phyloP scores from a whole-genome alignment of 208 protist genomes.

The Crithidia brevicula region DNA sequence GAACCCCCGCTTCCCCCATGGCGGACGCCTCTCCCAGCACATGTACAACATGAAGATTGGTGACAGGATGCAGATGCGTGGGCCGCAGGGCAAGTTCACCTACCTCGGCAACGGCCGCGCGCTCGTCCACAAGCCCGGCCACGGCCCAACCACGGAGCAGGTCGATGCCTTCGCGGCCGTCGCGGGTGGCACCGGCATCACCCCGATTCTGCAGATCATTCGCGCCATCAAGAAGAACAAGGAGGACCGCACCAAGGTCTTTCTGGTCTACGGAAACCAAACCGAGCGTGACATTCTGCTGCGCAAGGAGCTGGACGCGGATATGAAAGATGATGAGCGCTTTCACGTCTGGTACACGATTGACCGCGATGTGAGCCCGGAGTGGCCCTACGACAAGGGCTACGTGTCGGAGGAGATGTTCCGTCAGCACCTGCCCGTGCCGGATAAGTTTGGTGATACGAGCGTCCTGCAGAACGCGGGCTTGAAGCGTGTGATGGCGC shows the following conservation, averaged over 20 bases:
- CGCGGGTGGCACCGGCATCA: constrained; percentile 92
- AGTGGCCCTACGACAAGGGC: constrained; percentile 79
- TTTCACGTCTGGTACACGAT: constrained; percentile 89
- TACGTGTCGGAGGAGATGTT: constrained; percentile 79
- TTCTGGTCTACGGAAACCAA: constrained; percentile 89
- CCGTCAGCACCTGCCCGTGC: constrained; percentile 64
- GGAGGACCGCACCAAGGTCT: constrained; percentile 81
- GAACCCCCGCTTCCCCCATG: constrained; percentile 86
- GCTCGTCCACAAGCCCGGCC: constrained; percentile 37
- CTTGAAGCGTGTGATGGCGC: constrained; percentile 46
- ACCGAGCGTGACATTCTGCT: constrained; percentile 93
- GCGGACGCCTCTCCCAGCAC: constrained; percentile 91
- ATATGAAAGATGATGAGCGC: constrained; percentile 40
- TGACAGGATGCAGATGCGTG: constrained; percentile 83
- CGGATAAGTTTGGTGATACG: constrained; percentile 27
- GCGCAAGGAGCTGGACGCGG: constrained; percentile 84
- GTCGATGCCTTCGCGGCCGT: constrained; percentile 69
- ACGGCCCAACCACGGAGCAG: constrained; percentile 25
- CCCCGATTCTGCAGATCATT: constrained; percentile 93
- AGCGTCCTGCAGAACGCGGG: constrained; percentile 40
- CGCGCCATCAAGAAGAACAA: constrained; percentile 74
- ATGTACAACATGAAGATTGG: constrained; percentile 84
- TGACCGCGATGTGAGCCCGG: constrained; percentile 33
- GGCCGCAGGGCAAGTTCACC: constrained; percentile 89
- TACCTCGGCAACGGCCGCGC: constrained; percentile 71